Evolutionary conservation across 495 filamentous ascomycete genomes (phyloP), one percentile per base, ranked within the genome.

Genomic region (Ascobolus immersus): DNA sequence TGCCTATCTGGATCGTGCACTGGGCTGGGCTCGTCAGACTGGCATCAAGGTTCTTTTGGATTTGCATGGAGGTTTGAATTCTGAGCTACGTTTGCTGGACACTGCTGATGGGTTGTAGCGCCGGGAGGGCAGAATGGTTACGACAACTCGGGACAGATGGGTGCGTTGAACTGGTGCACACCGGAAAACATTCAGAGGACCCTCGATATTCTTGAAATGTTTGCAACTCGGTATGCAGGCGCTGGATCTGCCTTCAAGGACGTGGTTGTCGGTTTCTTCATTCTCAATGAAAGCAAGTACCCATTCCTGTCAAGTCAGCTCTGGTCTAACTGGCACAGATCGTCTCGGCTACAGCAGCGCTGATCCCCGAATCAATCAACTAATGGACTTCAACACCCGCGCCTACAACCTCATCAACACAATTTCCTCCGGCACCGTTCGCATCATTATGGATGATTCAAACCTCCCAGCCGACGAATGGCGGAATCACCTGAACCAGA

Each of bases 61-160:
- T 29, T 43, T 41, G 30, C 54, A 55, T 30, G 53, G 54, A 19
- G n/a, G n/a, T n/a, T n/a, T n/a, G n/a, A n/a, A n/a, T n/a, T n/a
- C n/a, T n/a, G n/a, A n/a, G n/a, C n/a, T n/a, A n/a, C n/a, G n/a
- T n/a, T n/a, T n/a, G n/a, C n/a, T n/a, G n/a, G n/a, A n/a, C n/a
- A n/a, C n/a, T n/a, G n/a, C n/a, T n/a, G n/a, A n/a, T n/a, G n/a
- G n/a, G n/a, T n/a, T n/a, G n/a, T n/a, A n/a, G 43, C 43, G 21
- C 55, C 55, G 22, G 56, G 56, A 2, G 49, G 44, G 10, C 56
- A 58, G 37, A 59, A 58, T 37, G 56, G 55, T 11, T 55, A 52
- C 31, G 51, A 58, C 28, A 52, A 59, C 38, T 51, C 49, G 13
- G 56, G 56, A 9, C 45, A 52, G 6, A 23, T 29, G 3, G 56